These are phyloP conservation scores for Senna siamea DNA, from an alignment of 306 rosid genomes.

Conservation along the genomic window DNA sequence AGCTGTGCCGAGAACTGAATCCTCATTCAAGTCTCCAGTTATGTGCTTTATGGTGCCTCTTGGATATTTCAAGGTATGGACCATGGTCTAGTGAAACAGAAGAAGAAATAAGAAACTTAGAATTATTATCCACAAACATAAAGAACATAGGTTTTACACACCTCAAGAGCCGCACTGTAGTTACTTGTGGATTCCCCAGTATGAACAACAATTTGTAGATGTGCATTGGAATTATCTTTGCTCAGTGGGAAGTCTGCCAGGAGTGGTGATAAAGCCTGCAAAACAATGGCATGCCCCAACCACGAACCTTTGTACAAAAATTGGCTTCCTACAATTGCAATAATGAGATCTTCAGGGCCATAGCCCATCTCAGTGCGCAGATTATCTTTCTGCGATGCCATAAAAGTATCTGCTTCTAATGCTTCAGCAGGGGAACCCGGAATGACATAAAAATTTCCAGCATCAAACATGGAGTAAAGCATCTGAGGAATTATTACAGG, in stretches of 20 bases:
- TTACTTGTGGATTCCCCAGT: constrained; percentile 72
- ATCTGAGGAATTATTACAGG: constrained; percentile 64
- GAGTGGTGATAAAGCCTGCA: constrained; percentile 75
- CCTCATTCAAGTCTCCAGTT: constrained; percentile 64
- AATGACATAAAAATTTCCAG: constrained; percentile 84
- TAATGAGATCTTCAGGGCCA: constrained; percentile 62
- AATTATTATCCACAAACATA: constrained; percentile 37
- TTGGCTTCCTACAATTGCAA: constrained; percentile 90
- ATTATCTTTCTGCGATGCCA: constrained; percentile 54
- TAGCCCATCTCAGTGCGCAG: constrained; percentile 64
- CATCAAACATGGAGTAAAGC: constrained; percentile 80
- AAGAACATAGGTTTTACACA: constrained; percentile 37
- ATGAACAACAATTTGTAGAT: constrained; percentile 67
- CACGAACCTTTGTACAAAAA: constrained; percentile 87
- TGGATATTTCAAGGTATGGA: constrained; percentile 77
- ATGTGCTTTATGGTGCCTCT: constrained; percentile 70
- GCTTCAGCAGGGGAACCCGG: constrained; percentile 87
- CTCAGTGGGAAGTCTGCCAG: constrained; percentile 53
- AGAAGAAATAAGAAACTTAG: constrained; percentile 39
- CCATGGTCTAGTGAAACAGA: constrained; percentile 67
- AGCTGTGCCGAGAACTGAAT: constrained; percentile 59
- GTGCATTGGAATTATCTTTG: constrained; percentile 52
- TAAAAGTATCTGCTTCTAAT: constrained; percentile 62
- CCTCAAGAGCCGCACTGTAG: constrained; percentile 80
- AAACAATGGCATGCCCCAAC: constrained; percentile 89